phyloP scores from a whole-genome alignment of 2,329 filamentous ascomycete species.

The Colletotrichum sp. region DNA sequence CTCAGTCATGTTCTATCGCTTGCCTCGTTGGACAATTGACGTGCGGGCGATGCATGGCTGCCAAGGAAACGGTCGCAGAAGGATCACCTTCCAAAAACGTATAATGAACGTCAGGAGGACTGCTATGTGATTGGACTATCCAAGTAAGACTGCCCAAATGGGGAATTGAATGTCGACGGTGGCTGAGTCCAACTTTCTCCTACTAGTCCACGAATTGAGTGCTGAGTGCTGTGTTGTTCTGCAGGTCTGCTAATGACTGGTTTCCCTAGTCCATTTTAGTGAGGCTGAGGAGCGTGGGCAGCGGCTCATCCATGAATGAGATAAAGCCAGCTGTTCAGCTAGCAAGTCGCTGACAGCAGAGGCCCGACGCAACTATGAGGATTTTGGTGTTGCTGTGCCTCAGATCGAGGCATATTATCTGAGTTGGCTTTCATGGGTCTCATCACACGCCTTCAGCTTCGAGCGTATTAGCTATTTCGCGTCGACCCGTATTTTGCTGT shows the following conservation, averaged over 20 bases:
- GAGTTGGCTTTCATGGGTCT: not conserved
- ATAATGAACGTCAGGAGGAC: not conserved
- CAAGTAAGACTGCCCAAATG: not conserved
- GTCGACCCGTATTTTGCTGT: not conserved
- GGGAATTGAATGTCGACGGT: not conserved
- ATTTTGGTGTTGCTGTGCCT: not conserved
- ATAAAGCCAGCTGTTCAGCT: not conserved
- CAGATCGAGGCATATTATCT: not conserved
- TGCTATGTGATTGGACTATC: not conserved
- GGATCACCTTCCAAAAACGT: not conserved
- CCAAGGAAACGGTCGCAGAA: not conserved
- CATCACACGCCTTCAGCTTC: not conserved
- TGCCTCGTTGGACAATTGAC: not conserved
- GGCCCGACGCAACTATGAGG: not conserved
- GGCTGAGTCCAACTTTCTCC: not conserved
- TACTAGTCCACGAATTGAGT: not conserved
- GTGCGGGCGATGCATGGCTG: not conserved
- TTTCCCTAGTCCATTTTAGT: not conserved
- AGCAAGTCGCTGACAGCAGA: not conserved
- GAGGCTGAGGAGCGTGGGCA: not conserved
- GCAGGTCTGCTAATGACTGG: not conserved
- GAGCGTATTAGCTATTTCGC: not conserved
- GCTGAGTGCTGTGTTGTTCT: not conserved
- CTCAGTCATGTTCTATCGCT: not conserved
- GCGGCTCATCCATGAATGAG: not conserved